Evolutionary conservation across 192 early-diverging fungal genomes (phyloP).

Genomic region (Coemansia sp.): DNA sequence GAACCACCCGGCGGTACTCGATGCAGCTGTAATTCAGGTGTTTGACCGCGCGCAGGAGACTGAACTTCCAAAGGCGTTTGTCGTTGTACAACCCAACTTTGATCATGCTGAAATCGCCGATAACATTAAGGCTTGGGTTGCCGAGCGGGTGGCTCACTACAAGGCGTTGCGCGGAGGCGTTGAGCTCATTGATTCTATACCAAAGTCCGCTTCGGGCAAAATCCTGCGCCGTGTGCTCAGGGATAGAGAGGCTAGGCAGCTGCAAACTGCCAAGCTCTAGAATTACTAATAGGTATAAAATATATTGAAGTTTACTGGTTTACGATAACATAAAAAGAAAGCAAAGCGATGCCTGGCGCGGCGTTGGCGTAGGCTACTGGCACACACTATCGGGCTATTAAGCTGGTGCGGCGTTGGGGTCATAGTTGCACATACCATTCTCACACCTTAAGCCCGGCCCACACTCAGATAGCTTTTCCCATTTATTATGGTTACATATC

Average conservation of each 20-base stretch:
- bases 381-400: too few relatives aligned
- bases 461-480: too few relatives aligned
- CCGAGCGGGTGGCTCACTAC: conserved; percentile 62
- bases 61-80: conserved; percentile 78
- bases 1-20: conserved; percentile 64
- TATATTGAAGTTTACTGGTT: neutral
- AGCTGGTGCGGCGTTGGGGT: too few relatives aligned
- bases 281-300: too few relatives aligned
- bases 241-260: conserved; percentile 20
- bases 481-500: too few relatives aligned
- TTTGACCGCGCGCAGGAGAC: conserved; percentile 59
- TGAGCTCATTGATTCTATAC: conserved; percentile 64
- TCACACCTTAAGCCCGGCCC: too few relatives aligned
- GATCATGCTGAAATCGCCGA: conserved; percentile 32
- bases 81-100: conserved; percentile 58
- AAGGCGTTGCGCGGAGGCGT: conserved; percentile 80
- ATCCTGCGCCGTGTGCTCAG: conserved; percentile 71
- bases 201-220: conserved; percentile 77
- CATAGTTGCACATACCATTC: too few relatives aligned
- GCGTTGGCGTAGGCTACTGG: too few relatives aligned
- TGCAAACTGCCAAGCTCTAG: conserved; percentile 22
- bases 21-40: conserved; percentile 65
- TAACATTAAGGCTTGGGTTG: conserved; percentile 57
- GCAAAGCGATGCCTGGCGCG: too few relatives aligned
- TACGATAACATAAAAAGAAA: neutral